These are phyloP conservation scores for Acaromyces ingoldii DNA, from an alignment of 1,284 basidiomycete species.

Conservation along the genomic window DNA sequence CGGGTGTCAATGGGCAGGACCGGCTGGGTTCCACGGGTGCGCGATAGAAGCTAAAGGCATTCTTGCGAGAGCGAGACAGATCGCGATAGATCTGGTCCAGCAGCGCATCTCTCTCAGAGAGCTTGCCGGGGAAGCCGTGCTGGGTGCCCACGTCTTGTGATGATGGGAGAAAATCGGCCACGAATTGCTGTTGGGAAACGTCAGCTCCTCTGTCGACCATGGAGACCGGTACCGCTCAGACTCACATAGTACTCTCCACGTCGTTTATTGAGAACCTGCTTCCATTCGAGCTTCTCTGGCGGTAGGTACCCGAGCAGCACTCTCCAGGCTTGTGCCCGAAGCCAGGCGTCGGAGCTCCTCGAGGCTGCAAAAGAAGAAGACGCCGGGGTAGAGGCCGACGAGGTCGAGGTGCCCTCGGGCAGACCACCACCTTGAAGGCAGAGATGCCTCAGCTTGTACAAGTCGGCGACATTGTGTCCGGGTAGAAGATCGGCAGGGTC, in stretches of 20 bases:
- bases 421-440: slow-evolving; percentile 12
- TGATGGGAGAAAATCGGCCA: slow-evolving; percentile 32
- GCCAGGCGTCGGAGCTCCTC: slow-evolving; percentile 19
- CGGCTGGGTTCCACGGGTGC: slow-evolving; percentile 15
- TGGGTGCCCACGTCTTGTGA: neutral
- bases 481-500: slow-evolving; percentile 36
- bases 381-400: neutral
- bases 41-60: slow-evolving; percentile 43
- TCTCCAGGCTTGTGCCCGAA: slow-evolving; percentile 46
- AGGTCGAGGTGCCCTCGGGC: slow-evolving; percentile 7
- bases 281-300: slow-evolving; percentile 42
- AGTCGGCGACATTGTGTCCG: slow-evolving; percentile 33
- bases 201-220: too few relatives aligned
- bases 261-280: slow-evolving; percentile 19
- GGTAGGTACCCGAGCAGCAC: slow-evolving; percentile 43
- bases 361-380: neutral
- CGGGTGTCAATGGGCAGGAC: slow-evolving; percentile 23
- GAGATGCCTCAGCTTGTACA: slow-evolving; percentile 40
- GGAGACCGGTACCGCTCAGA: neutral
- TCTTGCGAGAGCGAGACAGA: slow-evolving; percentile 33
- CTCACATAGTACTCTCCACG: slow-evolving; percentile 38
- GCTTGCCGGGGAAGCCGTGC: slow-evolving; percentile 2
- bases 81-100: slow-evolving; percentile 47
- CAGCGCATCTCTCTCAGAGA: slow-evolving; percentile 21
- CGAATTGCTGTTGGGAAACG: slow-evolving; percentile 18